phyloP scores from a whole-genome alignment of 495 filamentous ascomycete species.

The Xylaria flabelliformis region DNA sequence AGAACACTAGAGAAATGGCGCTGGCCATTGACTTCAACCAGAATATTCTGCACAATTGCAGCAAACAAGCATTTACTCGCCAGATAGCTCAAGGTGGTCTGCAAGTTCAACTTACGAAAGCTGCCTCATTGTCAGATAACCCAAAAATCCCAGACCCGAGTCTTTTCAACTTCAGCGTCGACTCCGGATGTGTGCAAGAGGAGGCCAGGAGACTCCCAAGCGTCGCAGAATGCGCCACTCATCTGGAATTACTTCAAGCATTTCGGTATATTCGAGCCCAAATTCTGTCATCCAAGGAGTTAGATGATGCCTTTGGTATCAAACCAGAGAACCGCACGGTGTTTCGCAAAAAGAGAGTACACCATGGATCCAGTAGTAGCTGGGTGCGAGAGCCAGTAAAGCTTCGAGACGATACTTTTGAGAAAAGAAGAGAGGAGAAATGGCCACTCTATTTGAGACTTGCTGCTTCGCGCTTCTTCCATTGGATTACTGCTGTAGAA shows the following conservation, averaged over 20 bases:
- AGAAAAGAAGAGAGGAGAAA: slow-evolving; percentile 10
- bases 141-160: not conserved
- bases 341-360: not conserved
- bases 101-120: not conserved
- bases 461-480: not conserved
- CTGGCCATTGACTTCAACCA: not conserved
- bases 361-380: not conserved
- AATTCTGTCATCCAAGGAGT: not conserved
- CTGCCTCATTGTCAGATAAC: not conserved
- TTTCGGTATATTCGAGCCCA: not conserved
- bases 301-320: slow-evolving; percentile 1
- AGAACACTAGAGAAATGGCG: not conserved
- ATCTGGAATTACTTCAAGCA: slow-evolving; percentile 8
- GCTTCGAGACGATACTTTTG: slow-evolving; percentile 2
- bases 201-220: not conserved
- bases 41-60: not conserved
- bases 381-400: slow-evolving; percentile 1
- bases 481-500: slow-evolving; percentile 5
- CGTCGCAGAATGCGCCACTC: not conserved
- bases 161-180: not conserved
- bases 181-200: not conserved
- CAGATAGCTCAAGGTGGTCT: not conserved
- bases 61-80: not conserved
- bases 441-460: slow-evolving; percentile 3
- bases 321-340: slow-evolving; percentile 2